Base-by-base conservation (phyloP, 2,329 filamentous ascomycete genomes). In the Chalaropsis thielavioides region DNA sequence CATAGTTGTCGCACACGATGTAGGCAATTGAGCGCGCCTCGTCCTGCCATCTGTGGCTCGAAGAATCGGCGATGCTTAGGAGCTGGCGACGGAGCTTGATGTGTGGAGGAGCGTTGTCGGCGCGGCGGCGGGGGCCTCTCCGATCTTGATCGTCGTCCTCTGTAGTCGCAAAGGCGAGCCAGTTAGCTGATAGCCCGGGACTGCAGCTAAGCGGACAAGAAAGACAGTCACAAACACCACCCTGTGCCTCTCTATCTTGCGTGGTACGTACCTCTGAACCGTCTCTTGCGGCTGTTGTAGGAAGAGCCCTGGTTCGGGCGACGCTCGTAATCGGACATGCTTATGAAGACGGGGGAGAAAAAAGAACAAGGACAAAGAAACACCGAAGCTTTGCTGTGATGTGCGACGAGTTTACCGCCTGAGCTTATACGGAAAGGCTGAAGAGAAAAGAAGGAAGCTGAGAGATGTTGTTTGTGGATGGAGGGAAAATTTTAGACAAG, bases 11-110 rank as follows among this genome's bases (percentile, higher is more conserved):
- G 40, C 86, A 81, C 17, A 95, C 83, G 61, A 87, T 82, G 71
- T 86, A 88, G 40, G 89, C 89, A 70, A 95, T 87, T 62, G 81
- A 80, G 66, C 82, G 80, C 44, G 90, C 84, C 73, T 94, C 89
- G 69, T 95, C 89, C 71, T 91, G 85, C 74, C 88, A 89, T 71
- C 84, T 83, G 70, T 87, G 85, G 71, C 91, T 78, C 66, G 89
- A 86, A 71, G 88, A 90, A 76, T 95, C 91, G 68, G 90, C 90
- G 70, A 95, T 85, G 65, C 83, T 81, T 62, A 95, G 79, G 61
- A 95, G 81, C 75, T 92, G 88, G 72, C 87, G 88, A 69, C 90
- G 86, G 68, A 95, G 79, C 68, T 85, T 86, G 61, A 86, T 83
- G 40, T 84, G 82, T 15, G 86, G 78, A 5, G 89, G 88, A 68